A percentile compares a stretch with the other conserved stretches of the same genome.
Evolutionary conservation across 805 yeast species (phyloP).

Genomic region (Candida tallmaniae): DNA sequence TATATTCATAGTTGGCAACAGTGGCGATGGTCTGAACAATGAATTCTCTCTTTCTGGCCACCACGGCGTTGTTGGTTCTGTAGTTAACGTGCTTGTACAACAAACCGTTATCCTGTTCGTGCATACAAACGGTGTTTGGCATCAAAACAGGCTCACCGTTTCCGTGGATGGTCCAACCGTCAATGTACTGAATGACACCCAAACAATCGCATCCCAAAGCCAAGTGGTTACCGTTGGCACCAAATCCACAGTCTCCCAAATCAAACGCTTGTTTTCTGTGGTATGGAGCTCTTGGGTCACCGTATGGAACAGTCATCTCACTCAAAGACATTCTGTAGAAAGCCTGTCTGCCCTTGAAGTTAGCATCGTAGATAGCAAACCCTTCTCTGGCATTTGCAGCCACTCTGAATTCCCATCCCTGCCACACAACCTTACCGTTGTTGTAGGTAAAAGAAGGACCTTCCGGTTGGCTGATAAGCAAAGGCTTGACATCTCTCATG

Average conservation of each 20-base stretch:
- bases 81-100: constrained; percentile 77
- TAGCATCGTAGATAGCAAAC: constrained; percentile 65
- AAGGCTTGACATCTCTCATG: constrained; percentile 61
- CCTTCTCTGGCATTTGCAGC: constrained; percentile 75
- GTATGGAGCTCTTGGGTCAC: constrained; percentile 75
- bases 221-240: constrained; percentile 64
- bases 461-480: constrained; percentile 68
- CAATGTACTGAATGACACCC: constrained; percentile 72
- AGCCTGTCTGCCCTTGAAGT: constrained; percentile 71
- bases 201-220: constrained; percentile 78
- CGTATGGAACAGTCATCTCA: constrained; percentile 88
- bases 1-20: constrained; percentile 81
- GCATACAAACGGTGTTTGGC: constrained; percentile 74
- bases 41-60: constrained; percentile 74
- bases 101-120: constrained; percentile 74
- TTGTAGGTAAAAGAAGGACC: constrained; percentile 66
- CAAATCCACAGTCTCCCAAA: constrained; percentile 82
- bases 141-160: constrained; percentile 59
- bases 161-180: constrained; percentile 51
- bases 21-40: constrained; percentile 79
- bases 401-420: constrained; percentile 78
- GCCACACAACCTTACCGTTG: constrained; percentile 68
- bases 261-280: constrained; percentile 87
- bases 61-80: constrained; percentile 66
- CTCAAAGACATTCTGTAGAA: constrained; percentile 69